Base-by-base conservation (phyloP, 495 filamentous ascomycete species). In the Penicillium daleae region DNA sequence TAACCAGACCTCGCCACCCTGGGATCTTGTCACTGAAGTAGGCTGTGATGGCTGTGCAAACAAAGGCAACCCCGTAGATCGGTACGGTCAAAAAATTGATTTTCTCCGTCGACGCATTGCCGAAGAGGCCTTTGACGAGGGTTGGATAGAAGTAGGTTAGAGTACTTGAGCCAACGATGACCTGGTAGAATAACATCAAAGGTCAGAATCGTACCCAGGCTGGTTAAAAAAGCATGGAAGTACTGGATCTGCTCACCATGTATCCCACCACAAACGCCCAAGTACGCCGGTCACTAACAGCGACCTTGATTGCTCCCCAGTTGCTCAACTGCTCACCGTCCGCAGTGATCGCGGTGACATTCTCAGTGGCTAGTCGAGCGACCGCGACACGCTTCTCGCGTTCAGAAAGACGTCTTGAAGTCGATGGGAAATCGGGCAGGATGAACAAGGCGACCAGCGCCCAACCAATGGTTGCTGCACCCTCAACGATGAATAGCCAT, bases 401-500 rank as follows among this genome's bases (percentile, higher is more conserved):
- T 19, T 63, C 59, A 1, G 74, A 67, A 5, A 77, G 63, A 7
- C 66, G 31, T 27, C 49, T 64, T 1, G 71, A 70, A 12, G 64
- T 75, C 7, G 66, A 64, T 0, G 74, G 74, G 35, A 71, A 77
- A 32, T 77, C 71, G 1, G 69, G 74, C 17, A 75, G 68, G 6
- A 75, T 64, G 35, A 73, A 75, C 5, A 64, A 27, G 8, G 68
- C 49, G 7, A 74, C 71, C 15, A 74, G 29, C 0, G 67, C 71
- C 37, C 63, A 53, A 0, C 70, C 67, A 29, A 69, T 59, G 0
- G 89, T 90, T 55, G 79, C 78, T 9, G 76, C 68, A 2, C 90
- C 89, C 66, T 92, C 89, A 44, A 92, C 83, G 53, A 92, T 74
- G 68, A 92, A 92, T 3, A 92, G 80, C 76, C 89, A 91, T 21